Evolutionary conservation across 257 asterid species (phyloP), one percentile per base, ranked within the genome.

Genomic region (Fraxinus quadrangulata): DNA sequence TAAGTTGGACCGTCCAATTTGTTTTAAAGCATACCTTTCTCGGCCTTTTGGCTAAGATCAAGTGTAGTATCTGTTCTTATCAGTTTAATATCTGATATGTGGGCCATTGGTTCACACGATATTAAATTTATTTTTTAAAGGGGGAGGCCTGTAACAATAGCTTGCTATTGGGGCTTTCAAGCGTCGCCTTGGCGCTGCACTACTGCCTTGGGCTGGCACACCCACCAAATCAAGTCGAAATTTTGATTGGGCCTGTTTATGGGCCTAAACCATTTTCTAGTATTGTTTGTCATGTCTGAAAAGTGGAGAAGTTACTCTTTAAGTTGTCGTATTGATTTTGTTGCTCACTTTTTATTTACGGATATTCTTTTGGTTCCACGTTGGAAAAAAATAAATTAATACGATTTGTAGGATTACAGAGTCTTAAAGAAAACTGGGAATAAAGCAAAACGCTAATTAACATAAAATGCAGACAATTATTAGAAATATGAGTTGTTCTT

Each of bases 1-100:
- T 67, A 67, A 67, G 17, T 26, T 63, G 21, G 45, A 71, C 42
- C 78, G 5, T 17, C 36, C 34, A 14, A 68, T 0, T 1, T 5
- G 1, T 0, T 11, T 0, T 2, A 40, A 11, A 40, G 4, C 49
- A 40, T 88, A 88, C 90, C 89, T 88, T 87, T 87, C 89, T 87
- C 92, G 90, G 92, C 92, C 94, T 85, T 87, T 92, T 90, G 96
- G 90, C 86, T 85, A 84, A 86, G 90, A 83, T 90, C 89, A 82
- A 87, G 87, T 87, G 92, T 89, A 88, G 91, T 88, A 89, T 11
- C 49, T 40, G 72, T 68, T 68, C 72, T 74, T 74, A 74, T 74
- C 70, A 75, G 78, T 75, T 75, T 75, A 75, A 31, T 74, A 74
- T 74, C 24, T 59, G 59, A 59, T 59, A 59, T 74, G 56, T 40